Evolutionary conservation across 805 yeast genomes (phyloP).

Genomic region (Candida rishiriensis): DNA sequence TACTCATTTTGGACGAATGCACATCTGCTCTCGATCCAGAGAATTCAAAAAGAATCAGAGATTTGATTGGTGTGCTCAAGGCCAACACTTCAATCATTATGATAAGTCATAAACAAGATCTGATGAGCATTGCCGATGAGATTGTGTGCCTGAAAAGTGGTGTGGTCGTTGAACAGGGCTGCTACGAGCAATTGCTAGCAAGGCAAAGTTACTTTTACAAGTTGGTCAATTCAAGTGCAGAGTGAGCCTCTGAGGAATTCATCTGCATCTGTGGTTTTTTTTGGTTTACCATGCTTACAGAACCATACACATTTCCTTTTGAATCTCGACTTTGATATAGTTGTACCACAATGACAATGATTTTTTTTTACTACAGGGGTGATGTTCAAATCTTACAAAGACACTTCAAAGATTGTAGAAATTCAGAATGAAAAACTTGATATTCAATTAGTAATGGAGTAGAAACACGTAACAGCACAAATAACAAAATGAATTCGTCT

Average conservation of each 20-base stretch:
- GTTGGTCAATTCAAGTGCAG: background rate
- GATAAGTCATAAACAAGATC: constrained; percentile 68
- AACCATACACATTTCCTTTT: no score
- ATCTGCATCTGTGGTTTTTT: background rate
- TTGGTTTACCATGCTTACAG: no score
- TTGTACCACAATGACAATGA: no score
- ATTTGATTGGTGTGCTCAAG: constrained; percentile 38
- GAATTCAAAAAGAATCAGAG: constrained; percentile 47
- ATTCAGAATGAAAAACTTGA: no score
- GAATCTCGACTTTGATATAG: no score
- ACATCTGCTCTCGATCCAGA: constrained; percentile 80
- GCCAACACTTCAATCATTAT: constrained; percentile 43
- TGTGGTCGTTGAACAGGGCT: constrained; percentile 41
- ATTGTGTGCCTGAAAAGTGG: constrained; percentile 50
- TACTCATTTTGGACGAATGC: constrained; percentile 81
- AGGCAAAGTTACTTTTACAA: constrained; percentile 8
- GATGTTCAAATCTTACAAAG: no score
- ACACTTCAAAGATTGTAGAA: no score
- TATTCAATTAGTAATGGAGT: background rate
- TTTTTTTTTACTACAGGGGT: no score
- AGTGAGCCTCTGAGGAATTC: background rate
- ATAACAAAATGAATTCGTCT: background rate
- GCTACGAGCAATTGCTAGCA: constrained; percentile 10
- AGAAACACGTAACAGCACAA: background rate
- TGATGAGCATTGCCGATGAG: constrained; percentile 57